phyloP scores from a whole-genome alignment of 352 stramenopile species.

The Phytophthora sojae region DNA sequence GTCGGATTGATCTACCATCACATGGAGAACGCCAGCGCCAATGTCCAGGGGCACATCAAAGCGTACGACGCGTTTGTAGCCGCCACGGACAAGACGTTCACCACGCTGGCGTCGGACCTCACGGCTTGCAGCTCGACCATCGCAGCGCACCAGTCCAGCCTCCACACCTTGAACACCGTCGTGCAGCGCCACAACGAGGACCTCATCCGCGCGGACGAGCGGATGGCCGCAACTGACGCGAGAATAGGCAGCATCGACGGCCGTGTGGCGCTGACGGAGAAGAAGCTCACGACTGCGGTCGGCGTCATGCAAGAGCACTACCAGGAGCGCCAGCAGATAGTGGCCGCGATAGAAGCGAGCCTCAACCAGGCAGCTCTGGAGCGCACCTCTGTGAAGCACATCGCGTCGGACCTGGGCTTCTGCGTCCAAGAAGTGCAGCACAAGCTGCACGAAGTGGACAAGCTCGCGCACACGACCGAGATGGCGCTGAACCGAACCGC shows the following conservation, averaged over 20 bases:
- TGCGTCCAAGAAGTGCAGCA: constrained; percentile 59
- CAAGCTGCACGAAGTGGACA: constrained; percentile 53
- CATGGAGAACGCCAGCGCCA: not conserved
- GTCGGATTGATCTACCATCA: constrained; percentile 36
- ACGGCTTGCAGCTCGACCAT: constrained; percentile 35
- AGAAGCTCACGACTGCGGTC: constrained; percentile 46
- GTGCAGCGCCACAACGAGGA: constrained; percentile 45
- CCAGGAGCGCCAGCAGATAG: constrained; percentile 47
- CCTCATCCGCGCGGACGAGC: constrained; percentile 40
- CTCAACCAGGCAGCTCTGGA: constrained; percentile 50
- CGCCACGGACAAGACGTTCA: constrained; percentile 44
- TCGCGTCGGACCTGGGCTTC: constrained; percentile 41
- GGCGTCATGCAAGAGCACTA: constrained; percentile 53
- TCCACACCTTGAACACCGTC: constrained; percentile 40
- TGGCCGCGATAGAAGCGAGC: constrained; percentile 29
- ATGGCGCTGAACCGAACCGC: constrained; percentile 48
- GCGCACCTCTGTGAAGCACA: constrained; percentile 49
- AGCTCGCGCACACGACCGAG: constrained; percentile 51
- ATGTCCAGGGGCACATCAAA: constrained; percentile 17
- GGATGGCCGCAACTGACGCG: constrained; percentile 36
- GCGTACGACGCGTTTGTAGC: constrained; percentile 36
- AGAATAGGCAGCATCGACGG: constrained; percentile 48
- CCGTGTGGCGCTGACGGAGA: constrained; percentile 51
- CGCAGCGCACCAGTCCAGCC: constrained; percentile 39
- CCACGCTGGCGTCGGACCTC: constrained; percentile 38